Evolutionary conservation across 257 asterid genomes (phyloP).

Genomic region (Apocynum venetum): DNA sequence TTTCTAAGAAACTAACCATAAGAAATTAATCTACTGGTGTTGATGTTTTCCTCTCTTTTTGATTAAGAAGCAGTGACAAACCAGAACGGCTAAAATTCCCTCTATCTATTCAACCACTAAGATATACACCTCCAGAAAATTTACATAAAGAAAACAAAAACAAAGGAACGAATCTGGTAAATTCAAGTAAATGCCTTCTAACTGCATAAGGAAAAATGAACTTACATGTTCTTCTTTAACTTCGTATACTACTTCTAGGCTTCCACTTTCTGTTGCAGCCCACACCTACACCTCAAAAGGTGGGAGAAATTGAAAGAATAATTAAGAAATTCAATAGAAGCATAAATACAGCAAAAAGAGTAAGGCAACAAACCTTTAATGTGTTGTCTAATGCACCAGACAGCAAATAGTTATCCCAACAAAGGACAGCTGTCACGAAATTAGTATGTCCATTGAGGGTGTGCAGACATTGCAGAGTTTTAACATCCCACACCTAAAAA

Average conservation of each 20-base stretch:
- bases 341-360: neutral
- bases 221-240: slow-evolving; percentile 30
- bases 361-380: slow-evolving; percentile 33
- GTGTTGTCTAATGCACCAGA: slow-evolving; percentile 64
- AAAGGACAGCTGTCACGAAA: slow-evolving; percentile 46
- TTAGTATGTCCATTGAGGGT: slow-evolving; percentile 42
- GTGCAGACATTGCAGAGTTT: slow-evolving; percentile 50
- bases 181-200: neutral
- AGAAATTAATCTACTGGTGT: neutral
- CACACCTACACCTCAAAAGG: slow-evolving; percentile 27
- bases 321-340: neutral
- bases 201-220: neutral
- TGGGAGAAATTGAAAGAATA: neutral
- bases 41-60: neutral
- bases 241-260: slow-evolving; percentile 36
- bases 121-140: neutral
- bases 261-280: slow-evolving; percentile 41
- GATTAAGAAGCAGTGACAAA: neutral
- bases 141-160: neutral
- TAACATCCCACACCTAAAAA: slow-evolving; percentile 55
- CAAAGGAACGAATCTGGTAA: neutral
- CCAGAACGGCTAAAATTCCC: neutral
- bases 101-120: neutral
- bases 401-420: slow-evolving; percentile 47
- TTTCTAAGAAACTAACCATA: neutral